phyloP scores from a whole-genome alignment of 331 rosid genomes.

The Malus hybrid region DNA sequence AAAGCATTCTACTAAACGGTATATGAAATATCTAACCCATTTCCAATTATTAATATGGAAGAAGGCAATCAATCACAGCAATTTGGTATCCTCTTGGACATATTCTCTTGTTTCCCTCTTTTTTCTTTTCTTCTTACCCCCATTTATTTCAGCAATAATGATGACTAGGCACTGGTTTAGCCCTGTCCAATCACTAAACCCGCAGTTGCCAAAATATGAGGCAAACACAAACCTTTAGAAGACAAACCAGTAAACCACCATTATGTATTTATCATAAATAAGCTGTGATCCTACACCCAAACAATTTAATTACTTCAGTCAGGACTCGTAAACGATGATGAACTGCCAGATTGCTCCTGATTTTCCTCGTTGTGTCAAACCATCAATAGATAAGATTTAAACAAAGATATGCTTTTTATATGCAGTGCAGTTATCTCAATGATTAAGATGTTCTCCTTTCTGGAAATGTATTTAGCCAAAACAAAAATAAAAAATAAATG shows the following conservation, averaged over 20 bases:
- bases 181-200: neutral
- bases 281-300: neutral
- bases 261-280: neutral
- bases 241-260: neutral
- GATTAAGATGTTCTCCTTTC: neutral
- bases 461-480: constrained; percentile 1
- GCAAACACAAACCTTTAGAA: neutral
- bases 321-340: neutral
- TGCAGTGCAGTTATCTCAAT: neutral
- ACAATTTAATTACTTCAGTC: neutral
- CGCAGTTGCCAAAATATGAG: neutral
- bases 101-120: neutral
- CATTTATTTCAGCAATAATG: neutral
- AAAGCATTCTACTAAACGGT: neutral
- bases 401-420: neutral
- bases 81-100: neutral
- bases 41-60: too few relatives aligned
- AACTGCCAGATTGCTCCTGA: neutral
- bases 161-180: neutral
- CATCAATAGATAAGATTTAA: neutral
- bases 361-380: neutral
- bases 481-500: neutral
- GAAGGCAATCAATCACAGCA: neutral
- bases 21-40: neutral
- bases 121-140: neutral